Evolutionary conservation across 352 stramenopile species (phyloP), one percentile per base, ranked within the genome.

Genomic region (Phytopythium oedochilum): DNA sequence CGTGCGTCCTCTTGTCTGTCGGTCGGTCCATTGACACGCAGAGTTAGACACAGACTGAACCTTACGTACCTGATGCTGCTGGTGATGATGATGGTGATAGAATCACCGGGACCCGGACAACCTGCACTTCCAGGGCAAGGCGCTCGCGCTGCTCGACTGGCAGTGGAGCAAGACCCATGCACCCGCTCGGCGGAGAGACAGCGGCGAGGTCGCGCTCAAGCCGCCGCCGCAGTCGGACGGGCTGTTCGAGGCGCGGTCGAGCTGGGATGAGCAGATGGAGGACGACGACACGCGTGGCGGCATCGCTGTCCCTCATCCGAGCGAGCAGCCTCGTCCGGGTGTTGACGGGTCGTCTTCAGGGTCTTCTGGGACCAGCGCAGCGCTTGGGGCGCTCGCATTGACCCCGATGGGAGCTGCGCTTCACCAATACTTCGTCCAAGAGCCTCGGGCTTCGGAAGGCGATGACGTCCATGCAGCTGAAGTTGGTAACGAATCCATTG

Each of bases 91-190:
- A 6, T 50, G 25, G 22, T 9, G 15, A 3, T 54, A 78, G 63
- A 94, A 90, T 45, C 80, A 80, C 38, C 78, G 80, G 2, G 84
- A 94, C 57, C 78, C 82, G 1, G 84, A 94, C 58, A 94, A 91
- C 43, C 79, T 94, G 80, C 84, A 94, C 52, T 94, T 94, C 54
- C 84, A 94, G 45, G 84, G 84, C 8, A 94, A 92, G 54, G 84
- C 84, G 23, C 53, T 94, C n/a, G 79, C 84, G n/a, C 39, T 94
- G 39, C 36, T 94, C 25, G 84, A 94, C 57, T 94, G 84, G 84
- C 82, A 94, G 45, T 92, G 82, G 81, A 69, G 56, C 12, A 89
- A 90, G 36, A 75, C 69, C 56, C 71, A 70, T 47, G 63, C 46
- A 3, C n/a, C 26, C 18, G 5, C n/a, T 17, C 17, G 12, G 28